Conservation (phyloP, 2,329 filamentous ascomycete genomes). For the Ophiostoma ips region DNA sequence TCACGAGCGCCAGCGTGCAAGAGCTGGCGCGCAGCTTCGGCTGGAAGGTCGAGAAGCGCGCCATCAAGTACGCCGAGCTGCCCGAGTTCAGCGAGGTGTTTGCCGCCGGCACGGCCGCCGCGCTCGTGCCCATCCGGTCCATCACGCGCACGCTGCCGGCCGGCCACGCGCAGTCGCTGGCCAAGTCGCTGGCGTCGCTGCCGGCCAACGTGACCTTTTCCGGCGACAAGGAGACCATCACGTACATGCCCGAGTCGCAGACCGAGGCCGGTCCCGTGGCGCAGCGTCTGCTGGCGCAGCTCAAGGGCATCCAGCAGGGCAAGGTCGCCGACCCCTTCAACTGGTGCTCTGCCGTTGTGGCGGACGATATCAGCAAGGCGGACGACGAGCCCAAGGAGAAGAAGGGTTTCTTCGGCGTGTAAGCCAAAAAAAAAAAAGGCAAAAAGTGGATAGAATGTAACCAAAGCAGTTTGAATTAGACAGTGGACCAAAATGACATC, state of each 20-base stretch:
- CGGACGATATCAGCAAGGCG: constrained; percentile 29
- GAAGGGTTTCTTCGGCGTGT: too few relatives aligned
- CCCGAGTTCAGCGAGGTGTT: constrained; percentile 57
- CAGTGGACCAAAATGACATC: too few relatives aligned
- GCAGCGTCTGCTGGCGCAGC: constrained; percentile 54
- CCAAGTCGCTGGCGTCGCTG: constrained; percentile 6
- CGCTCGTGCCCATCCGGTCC: constrained; percentile 79
- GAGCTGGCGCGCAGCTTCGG: constrained; percentile 65
- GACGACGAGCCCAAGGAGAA: constrained; percentile 1
- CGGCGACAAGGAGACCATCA: constrained; percentile 34
- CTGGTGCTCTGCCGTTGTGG: constrained; percentile 46
- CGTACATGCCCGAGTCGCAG: constrained; percentile 38
- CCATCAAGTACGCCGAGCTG: constrained; percentile 51
- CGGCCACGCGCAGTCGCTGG: constrained; percentile 26
- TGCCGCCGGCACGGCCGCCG: constrained; percentile 83
- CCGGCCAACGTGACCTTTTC: constrained; percentile 26
- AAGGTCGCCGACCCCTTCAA: constrained; percentile 62
- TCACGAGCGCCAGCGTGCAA: constrained; percentile 68
- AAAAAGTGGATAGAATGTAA: too few relatives aligned
- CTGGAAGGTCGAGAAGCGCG: constrained; percentile 68
- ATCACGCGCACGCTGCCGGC: constrained; percentile 53
- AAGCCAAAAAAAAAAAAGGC: too few relatives aligned
- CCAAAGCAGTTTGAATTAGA: too few relatives aligned
- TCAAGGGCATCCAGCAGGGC: constrained; percentile 78
- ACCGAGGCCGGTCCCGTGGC: constrained; percentile 63